These are phyloP conservation scores for Zarea fungicola DNA, from an alignment of 2,329 filamentous ascomycete species.

Conservation along the genomic window DNA sequence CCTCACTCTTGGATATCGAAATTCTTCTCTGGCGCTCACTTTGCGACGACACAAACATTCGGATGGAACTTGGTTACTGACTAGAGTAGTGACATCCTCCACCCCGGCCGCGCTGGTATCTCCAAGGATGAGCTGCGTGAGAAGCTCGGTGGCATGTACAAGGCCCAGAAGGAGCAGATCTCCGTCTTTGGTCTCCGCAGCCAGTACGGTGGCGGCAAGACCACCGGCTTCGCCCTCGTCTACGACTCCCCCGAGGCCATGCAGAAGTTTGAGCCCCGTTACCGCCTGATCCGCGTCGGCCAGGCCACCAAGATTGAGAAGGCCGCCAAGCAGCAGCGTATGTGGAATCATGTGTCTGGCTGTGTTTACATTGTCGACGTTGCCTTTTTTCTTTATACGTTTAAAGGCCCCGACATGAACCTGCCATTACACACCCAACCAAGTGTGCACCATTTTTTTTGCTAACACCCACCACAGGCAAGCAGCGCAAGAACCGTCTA, in stretches of 20 bases:
- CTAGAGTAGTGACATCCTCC: constrained; percentile 84
- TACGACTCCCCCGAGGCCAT: constrained; percentile 97
- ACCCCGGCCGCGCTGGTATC: constrained; percentile 97
- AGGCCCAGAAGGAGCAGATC: constrained; percentile 95
- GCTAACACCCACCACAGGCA: constrained; percentile 60
- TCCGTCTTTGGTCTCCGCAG: constrained; percentile 98
- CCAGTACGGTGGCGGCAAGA: constrained; percentile 99
- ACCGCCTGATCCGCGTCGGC: constrained; percentile 92
- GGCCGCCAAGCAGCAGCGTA: constrained; percentile 98
- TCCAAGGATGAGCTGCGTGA: constrained; percentile 97
- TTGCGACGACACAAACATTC: neutral
- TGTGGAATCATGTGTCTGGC: constrained; percentile 38
- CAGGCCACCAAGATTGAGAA: constrained; percentile 93
- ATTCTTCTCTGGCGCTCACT: neutral
- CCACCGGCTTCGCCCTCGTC: constrained; percentile 95
- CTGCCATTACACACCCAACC: neutral
- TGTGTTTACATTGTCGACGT: neutral
- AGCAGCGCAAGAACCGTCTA: constrained; percentile 99
- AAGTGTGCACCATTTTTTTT: neutral
- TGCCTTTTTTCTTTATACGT: no score
- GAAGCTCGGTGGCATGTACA: constrained; percentile 95
- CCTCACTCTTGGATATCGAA: no score
- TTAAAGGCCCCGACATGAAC: no score
- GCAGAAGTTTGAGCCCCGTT: constrained; percentile 99
- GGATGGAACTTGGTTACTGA: neutral